Conservation (phyloP, 2,329 filamentous ascomycete species). For the Colletotrichum magnum region DNA sequence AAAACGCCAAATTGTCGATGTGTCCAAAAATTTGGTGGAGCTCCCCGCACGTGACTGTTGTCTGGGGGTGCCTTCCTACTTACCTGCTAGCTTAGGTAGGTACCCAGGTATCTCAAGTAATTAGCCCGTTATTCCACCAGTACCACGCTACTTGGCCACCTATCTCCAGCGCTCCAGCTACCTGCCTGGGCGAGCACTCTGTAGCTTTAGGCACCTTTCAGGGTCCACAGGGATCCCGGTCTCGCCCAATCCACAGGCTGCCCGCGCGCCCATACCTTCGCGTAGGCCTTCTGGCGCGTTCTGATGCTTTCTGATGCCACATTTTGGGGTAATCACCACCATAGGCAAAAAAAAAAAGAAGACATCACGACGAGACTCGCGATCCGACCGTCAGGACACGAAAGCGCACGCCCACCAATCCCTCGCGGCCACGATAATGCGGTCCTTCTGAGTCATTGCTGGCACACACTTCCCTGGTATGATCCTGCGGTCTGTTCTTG, state of each 20-base stretch:
- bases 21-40: conserved; percentile 58
- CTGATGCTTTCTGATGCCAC: conserved; percentile 41
- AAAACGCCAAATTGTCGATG: conserved; percentile 58
- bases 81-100: background rate
- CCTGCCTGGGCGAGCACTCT: no score
- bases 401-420: conserved; percentile 8
- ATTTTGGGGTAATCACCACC: conserved; percentile 10
- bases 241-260: conserved; percentile 28
- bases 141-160: no score
- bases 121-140: no score
- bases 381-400: conserved; percentile 18
- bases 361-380: background rate
- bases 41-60: conserved; percentile 48
- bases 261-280: conserved; percentile 16
- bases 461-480: conserved; percentile 25
- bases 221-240: background rate
- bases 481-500: conserved; percentile 30
- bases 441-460: conserved; percentile 21
- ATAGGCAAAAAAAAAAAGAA: conserved; percentile 10
- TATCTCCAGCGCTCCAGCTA: background rate
- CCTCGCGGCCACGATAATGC: conserved; percentile 19
- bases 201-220: background rate
- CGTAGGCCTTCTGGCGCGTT: conserved; percentile 36
- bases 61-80: background rate
- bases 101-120: no score